These are phyloP conservation scores for Phialophora chinensis DNA, from an alignment of 2,329 filamentous ascomycete genomes.

Conservation along the genomic window DNA sequence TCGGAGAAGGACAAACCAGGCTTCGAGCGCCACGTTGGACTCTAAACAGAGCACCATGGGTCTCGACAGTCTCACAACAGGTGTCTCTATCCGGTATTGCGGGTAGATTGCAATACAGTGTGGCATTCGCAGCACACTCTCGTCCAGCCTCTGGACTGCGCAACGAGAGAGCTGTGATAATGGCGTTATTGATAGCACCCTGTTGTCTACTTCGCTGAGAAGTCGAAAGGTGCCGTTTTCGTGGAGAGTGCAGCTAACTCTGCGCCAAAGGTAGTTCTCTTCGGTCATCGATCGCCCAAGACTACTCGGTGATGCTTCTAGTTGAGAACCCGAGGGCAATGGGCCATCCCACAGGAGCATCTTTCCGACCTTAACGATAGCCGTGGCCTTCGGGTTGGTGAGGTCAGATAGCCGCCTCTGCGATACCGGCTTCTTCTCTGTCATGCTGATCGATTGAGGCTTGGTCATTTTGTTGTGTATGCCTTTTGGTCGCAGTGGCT, in stretches of 20 bases:
- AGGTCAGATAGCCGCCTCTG: constrained; percentile 54
- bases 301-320: constrained; percentile 23
- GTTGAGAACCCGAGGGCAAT: constrained; percentile 38
- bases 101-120: constrained; percentile 96
- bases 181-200: constrained; percentile 80
- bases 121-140: constrained; percentile 88
- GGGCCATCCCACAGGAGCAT: constrained; percentile 87
- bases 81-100: constrained; percentile 79
- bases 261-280: constrained; percentile 68
- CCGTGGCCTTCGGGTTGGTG: constrained; percentile 68
- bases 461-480: constrained; percentile 59
- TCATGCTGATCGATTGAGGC: constrained; percentile 53
- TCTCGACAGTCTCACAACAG: constrained; percentile 75
- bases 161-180: constrained; percentile 86
- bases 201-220: constrained; percentile 82
- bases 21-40: constrained; percentile 87
- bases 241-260: constrained; percentile 88
- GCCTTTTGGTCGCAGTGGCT: constrained; percentile 57
- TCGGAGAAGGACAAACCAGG: constrained; percentile 91
- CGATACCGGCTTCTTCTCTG: constrained; percentile 51
- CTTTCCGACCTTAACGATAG: constrained; percentile 94
- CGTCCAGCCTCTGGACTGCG: constrained; percentile 87
- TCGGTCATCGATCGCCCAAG: constrained; percentile 56
- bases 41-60: constrained; percentile 90
- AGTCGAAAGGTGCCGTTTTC: constrained; percentile 95